Base-by-base conservation (phyloP, 202 grass and related monocot species). In the Setaria viridis region DNA sequence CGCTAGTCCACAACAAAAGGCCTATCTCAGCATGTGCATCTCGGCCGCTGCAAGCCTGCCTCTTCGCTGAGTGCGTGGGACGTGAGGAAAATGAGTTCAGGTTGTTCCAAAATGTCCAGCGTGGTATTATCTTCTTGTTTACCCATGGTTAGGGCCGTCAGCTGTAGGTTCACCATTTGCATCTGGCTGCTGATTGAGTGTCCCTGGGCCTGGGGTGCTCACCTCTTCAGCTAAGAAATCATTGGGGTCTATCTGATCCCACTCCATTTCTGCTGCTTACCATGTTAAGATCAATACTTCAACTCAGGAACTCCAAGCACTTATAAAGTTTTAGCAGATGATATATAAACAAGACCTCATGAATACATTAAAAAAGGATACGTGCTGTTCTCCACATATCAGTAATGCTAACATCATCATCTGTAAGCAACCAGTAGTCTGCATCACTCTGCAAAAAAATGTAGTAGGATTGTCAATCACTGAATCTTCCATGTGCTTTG, bases 371-470 rank as follows among this genome's bases (percentile, higher is more conserved):
- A 9, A 35, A 91, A 88, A 94, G 91, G 90, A 99, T 99, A 95
- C 93, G 29, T 46, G 86, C 34, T 89, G 89, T 73, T 79, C 76
- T 86, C 93, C 93, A 99, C 33, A 95, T 91, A 84, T 99, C 90
- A 49, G 90, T 92, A 72, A 92, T 91, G 76, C 91, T 95, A 58
- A 88, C 86, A 78, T 84, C 88, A 33, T 50, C 54, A 32, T 94
- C 93, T 69, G 90, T 91, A 84, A 85, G 79, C 78, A 99, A 90
- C 91, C 90, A 94, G 86, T 99, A 99, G 80, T 99, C 96, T 0
- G 88, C 81, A 85, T 88, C 88, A 78, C 64, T 85, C 96, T 99
- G 91, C 90, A 94, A 79, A 76, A 92, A 66, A 54, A 41, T 6
- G 34, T 49, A 17, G 62, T 21, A 70, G 35, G 62, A 76, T 14